phyloP scores from a whole-genome alignment of 805 yeast species.

The Hanseniaspora osmophila region DNA sequence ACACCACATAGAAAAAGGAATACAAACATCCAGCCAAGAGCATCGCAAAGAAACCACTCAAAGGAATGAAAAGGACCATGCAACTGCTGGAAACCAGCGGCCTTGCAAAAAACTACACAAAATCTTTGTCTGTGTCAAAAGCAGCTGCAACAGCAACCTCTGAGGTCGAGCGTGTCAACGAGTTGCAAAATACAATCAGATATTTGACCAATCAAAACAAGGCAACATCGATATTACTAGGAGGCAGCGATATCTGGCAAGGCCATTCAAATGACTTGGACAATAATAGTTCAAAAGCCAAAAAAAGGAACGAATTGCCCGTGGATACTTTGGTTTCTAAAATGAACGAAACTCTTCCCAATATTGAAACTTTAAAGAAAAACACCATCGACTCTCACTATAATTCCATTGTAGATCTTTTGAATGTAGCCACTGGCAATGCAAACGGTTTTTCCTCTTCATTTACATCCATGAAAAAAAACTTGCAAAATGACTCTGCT shows the following conservation, averaged over 20 bases:
- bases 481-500: background rate
- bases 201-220: background rate
- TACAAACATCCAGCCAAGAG: too few species aligned
- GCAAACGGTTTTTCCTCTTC: background rate
- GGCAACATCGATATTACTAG: background rate
- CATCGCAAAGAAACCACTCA: too few species aligned
- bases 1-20: too few species aligned
- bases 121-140: too few species aligned
- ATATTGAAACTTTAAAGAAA: slow-evolving; percentile 10
- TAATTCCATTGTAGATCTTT: slow-evolving; percentile 15
- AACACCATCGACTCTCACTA: slow-evolving; percentile 17
- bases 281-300: slow-evolving; percentile 5
- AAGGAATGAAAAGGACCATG: too few species aligned
- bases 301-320: background rate
- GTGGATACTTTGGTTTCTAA: slow-evolving; percentile 16
- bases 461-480: background rate
- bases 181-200: background rate
- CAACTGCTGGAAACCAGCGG: too few species aligned
- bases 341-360: slow-evolving; percentile 18
- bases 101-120: too few species aligned
- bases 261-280: background rate
- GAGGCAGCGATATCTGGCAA: background rate
- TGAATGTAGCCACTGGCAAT: slow-evolving; percentile 13
- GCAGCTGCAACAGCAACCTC: too few species aligned
- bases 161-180: background rate